phyloP scores from a whole-genome alignment of 2,329 filamentous ascomycete genomes.

The Calcarisporium arbuscula region DNA sequence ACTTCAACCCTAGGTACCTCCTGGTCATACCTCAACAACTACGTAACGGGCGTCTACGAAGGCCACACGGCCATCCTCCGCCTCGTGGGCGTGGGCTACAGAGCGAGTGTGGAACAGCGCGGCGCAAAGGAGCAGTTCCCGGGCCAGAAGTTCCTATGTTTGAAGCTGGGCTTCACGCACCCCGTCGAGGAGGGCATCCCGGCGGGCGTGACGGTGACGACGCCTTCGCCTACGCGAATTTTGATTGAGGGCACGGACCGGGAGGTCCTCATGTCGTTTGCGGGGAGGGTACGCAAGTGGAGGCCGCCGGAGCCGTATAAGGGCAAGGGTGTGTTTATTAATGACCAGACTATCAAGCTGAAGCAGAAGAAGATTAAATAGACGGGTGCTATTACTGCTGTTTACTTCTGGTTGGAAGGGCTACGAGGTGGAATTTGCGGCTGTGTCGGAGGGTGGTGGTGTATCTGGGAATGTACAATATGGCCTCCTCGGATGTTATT shows the following conservation, averaged over 20 bases:
- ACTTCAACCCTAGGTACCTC: slow-evolving; percentile 60
- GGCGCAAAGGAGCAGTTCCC: slow-evolving; percentile 69
- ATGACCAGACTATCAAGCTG: slow-evolving; percentile 94
- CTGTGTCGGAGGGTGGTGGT: no score
- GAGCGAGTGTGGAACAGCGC: slow-evolving; percentile 75
- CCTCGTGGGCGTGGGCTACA: slow-evolving; percentile 91
- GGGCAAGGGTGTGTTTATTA: slow-evolving; percentile 98
- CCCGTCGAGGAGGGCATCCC: slow-evolving; percentile 87
- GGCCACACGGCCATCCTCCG: slow-evolving; percentile 90
- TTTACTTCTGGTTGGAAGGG: no score
- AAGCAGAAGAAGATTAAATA: slow-evolving; percentile 98
- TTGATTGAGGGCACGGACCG: slow-evolving; percentile 83
- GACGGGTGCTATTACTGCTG: no score
- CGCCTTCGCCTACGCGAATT: slow-evolving; percentile 85
- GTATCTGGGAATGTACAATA: neutral
- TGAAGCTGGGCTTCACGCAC: slow-evolving; percentile 97
- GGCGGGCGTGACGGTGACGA: slow-evolving; percentile 74
- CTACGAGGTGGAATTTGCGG: no score
- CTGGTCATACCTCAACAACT: slow-evolving; percentile 82
- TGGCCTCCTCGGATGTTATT: no score
- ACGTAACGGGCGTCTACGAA: slow-evolving; percentile 91
- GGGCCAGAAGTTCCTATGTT: slow-evolving; percentile 80
- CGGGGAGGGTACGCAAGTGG: slow-evolving; percentile 82
- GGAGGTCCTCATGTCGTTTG: slow-evolving; percentile 83
- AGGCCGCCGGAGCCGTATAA: slow-evolving; percentile 95